Conservation (phyloP, 164 flowering plant genomes). For the Chloranthus sessilifolius region DNA sequence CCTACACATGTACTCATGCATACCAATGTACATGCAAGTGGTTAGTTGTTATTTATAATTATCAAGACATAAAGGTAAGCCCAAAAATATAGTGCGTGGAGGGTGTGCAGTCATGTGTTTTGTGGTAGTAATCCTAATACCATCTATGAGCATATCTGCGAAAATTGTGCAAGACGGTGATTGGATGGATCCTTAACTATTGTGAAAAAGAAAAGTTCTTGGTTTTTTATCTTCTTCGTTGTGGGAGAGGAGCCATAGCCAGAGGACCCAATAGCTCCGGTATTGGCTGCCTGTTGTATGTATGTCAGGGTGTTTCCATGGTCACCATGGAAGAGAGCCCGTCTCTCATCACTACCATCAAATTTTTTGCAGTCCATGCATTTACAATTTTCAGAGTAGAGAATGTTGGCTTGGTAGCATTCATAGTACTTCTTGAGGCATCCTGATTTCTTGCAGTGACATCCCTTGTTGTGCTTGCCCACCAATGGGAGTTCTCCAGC, state of each 20-base stretch:
- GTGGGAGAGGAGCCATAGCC: slow-evolving; percentile 81
- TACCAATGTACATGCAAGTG: too few species aligned
- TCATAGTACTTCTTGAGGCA: slow-evolving; percentile 98
- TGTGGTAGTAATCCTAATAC: too few species aligned
- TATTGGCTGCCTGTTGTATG: slow-evolving; percentile 95
- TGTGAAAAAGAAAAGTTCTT: slow-evolving; percentile 48
- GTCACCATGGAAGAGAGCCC: slow-evolving; percentile 79
- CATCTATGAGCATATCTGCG: slow-evolving; percentile 71
- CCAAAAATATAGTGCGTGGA: too few species aligned
- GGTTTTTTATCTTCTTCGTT: slow-evolving; percentile 67
- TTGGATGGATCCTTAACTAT: slow-evolving; percentile 45
- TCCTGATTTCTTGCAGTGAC: slow-evolving; percentile 97
- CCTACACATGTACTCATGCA: too few species aligned
- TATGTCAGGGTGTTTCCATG: slow-evolving; percentile 56
- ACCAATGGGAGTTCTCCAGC: slow-evolving; percentile 49
- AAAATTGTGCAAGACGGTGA: slow-evolving; percentile 47
- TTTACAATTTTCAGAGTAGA: slow-evolving; percentile 95
- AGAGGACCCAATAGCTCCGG: slow-evolving; percentile 92
- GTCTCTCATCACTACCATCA: slow-evolving; percentile 98
- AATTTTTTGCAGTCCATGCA: slow-evolving; percentile 94
- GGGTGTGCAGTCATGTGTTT: too few species aligned
- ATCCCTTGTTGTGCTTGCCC: slow-evolving; percentile 95
- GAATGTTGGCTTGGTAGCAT: slow-evolving; percentile 94
- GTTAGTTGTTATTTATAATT: too few species aligned
- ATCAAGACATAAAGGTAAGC: too few species aligned